Base-by-base conservation (phyloP, 2,329 filamentous ascomycete species). In the Thielaviopsis euricoi region DNA sequence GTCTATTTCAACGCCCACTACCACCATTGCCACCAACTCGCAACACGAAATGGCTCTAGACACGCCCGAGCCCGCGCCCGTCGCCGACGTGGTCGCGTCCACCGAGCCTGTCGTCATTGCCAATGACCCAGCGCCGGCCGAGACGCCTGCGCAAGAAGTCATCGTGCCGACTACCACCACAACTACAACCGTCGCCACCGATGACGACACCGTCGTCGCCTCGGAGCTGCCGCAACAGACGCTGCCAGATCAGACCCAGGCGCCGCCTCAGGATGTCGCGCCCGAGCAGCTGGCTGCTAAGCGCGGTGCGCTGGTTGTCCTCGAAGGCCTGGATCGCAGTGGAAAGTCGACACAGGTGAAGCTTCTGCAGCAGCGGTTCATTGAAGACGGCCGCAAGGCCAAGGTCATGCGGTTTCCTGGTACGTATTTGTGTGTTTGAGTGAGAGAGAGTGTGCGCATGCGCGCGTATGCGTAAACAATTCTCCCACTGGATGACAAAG, bases 261-360 rank as follows among this genome's bases (percentile, higher is more conserved):
- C 37, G 25, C 6, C 26, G 61, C 65, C 49, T 43, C 56, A 58
- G 58, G 43, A 54, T 54, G 57, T 53, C 29, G 25, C 50, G 53
- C 40, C 37, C 50, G 51, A 48, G 19, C 51, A 52, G 55, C 56
- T 50, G 25, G 61, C 62, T 53, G 21, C 21, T 1, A 52, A 53
- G 55, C 77, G 85, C 52, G 89, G 89, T 52, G 81, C 83, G 13
- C 79, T 96, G 33, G 80, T 95, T 56, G 86, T 91, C 4, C 81
- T 95, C 58, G 90, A 96, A 73, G 90, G 90, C 1, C 76, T 96
- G 61, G 90, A 96, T 66, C 82, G 89, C 62, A 89, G 89, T 50
- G 90, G 90, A 58, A 96, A 96, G 76, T 91, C 89, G 22, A 95
- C 89, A 37, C 90, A 95, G 77, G 90, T 88, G 64, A 78, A 83